Percentiles rank a stretch among this genome's conserved stretches.
phyloP scores from a whole-genome alignment of 2,329 filamentous ascomycete species.

The Penicillium griseofulvum region DNA sequence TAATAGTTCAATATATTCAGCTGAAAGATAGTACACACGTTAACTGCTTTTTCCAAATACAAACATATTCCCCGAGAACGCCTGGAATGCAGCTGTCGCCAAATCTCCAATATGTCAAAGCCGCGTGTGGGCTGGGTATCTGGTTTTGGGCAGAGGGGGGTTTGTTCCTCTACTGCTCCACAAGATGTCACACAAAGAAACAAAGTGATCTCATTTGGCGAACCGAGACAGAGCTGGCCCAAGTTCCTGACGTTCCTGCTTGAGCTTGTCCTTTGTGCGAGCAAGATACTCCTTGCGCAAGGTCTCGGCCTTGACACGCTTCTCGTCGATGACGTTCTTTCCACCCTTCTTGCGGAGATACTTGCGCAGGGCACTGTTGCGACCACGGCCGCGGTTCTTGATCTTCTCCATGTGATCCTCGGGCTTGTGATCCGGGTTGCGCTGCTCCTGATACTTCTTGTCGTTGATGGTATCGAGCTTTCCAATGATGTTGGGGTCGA shows the following conservation, averaged over 20 bases:
- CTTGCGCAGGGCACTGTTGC: conserved; percentile 84
- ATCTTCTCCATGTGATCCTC: conserved; percentile 58
- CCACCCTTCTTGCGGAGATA: conserved; percentile 88
- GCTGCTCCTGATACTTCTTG: conserved; percentile 71
- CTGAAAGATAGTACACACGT: conserved; percentile 10
- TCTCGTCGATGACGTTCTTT: conserved; percentile 95
- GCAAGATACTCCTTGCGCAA: conserved; percentile 68
- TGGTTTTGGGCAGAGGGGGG: conserved; percentile 9
- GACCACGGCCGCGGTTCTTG: conserved; percentile 77
- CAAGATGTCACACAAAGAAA: conserved; percentile 16
- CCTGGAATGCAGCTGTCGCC: conserved; percentile 27
- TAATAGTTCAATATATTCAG: conserved; percentile 9
- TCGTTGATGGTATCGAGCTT: conserved; percentile 79
- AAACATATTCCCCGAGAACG: conserved; percentile 21
- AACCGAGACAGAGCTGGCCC: conserved; percentile 87
- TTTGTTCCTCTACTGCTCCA: conserved; percentile 7
- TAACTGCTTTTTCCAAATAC: conserved; percentile 23
- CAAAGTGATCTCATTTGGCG: conserved; percentile 59
- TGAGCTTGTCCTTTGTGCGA: conserved; percentile 64
- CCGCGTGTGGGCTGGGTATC: conserved; percentile 25
- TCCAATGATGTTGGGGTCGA: conserved; percentile 90
- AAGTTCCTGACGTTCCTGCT: conserved; percentile 68
- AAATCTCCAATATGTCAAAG: conserved; percentile 20
- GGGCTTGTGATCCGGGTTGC: conserved; percentile 71
- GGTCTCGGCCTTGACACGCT: conserved; percentile 80